Base-by-base conservation (phyloP, 2,329 filamentous ascomycete species). In the Pseudocercospora crystallina region DNA sequence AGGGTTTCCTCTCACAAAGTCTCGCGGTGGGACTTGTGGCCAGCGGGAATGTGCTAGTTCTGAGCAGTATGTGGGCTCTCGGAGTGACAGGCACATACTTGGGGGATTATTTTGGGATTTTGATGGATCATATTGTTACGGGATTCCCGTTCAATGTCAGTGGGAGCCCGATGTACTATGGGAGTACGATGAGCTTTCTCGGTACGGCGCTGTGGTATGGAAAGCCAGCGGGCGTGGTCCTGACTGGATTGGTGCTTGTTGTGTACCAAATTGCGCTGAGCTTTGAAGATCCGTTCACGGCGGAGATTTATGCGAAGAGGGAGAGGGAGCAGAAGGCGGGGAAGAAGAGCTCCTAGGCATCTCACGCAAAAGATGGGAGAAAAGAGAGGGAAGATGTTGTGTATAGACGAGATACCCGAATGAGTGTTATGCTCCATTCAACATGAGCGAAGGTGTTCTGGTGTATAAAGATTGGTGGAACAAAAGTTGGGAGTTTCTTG, bases 71-170 rank as follows among this genome's bases (percentile, higher is more conserved):
- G 74, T 96, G 85, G 84, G 87, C 85, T 31, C 83, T 99, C 35
- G 94, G 94, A 51, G 83, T 99, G 65, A 96, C 90, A 0, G 94
- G 94, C 57, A 99, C 94, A 33, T 99, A 96, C 70, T 79, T 99
- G 32, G 94, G 94, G 62, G 94, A 99, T 76, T 99, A 99, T 79
- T 99, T 97, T 69, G 94, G 94, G 62, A 96, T 97, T 70, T 79
- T 99, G 60, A 95, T 96, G 90, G 92, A 97, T 69, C 77, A 86
- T 61, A 92, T 92, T 65, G 91, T 99, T 45, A 95, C 90, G 10
- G 87, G 89, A 11, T 99, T 99, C 69, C 94, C 94, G 2, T 99
- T 99, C 80, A 97, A 88, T 72, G 80, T 97, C 54, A 91, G 86
- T 47, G 82, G 84, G 59, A 87, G 90, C 45, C 94, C 94, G 56